These are phyloP conservation scores for Vaccinium darrowii DNA, from an alignment of 148 eudicot genomes.

Conservation along the genomic window DNA sequence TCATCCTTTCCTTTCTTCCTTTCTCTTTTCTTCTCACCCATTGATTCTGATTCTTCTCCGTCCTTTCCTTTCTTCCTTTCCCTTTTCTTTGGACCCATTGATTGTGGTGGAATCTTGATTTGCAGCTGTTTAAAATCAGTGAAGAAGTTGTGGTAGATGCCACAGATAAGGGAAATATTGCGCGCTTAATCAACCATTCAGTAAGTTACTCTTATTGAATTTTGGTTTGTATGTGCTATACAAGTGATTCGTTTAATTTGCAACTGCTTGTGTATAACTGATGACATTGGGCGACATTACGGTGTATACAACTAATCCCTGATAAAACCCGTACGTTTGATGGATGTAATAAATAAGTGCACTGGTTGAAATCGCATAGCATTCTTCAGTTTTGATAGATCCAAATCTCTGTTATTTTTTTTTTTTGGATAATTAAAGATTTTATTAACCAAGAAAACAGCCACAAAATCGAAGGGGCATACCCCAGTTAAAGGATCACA, in stretches of 20 bases:
- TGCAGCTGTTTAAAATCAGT: constrained; percentile 94
- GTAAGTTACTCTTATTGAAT: constrained; percentile 42
- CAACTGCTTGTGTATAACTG: not conserved
- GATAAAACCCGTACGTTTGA: not conserved
- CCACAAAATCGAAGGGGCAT: too few species aligned
- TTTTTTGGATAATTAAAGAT: too few species aligned
- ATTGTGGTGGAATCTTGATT: constrained; percentile 14
- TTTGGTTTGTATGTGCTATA: not conserved
- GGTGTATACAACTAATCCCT: not conserved
- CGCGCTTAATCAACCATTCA: constrained; percentile 94
- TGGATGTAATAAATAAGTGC: too few species aligned
- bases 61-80: not conserved
- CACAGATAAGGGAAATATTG: constrained; percentile 91
- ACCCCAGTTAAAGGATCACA: too few species aligned
- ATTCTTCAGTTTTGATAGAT: not conserved
- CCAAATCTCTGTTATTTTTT: not conserved
- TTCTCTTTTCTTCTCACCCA: not conserved
- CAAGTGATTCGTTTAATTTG: not conserved
- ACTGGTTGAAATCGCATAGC: not conserved
- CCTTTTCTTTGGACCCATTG: not conserved
- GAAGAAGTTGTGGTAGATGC: constrained; percentile 98
- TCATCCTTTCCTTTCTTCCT: not conserved
- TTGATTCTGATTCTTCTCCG: not conserved
- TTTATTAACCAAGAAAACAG: too few species aligned
- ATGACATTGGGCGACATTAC: not conserved